phyloP scores from a whole-genome alignment of 805 yeast genomes.

The Wickerhamiella allomyrinae region DNA sequence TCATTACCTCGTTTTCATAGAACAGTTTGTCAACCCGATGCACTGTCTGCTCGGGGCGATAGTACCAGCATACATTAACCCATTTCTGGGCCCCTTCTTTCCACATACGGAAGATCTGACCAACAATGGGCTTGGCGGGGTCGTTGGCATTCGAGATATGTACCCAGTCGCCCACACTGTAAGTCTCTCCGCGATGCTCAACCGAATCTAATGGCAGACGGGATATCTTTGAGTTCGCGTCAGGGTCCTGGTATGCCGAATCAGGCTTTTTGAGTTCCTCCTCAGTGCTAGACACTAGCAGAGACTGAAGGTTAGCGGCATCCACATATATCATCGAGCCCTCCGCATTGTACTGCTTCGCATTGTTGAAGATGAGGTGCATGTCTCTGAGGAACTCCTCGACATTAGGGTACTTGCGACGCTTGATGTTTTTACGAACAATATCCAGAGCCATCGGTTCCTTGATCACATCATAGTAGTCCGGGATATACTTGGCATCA shows the following conservation, averaged over 20 bases:
- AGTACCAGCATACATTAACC: slow-evolving; percentile 95
- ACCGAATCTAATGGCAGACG: slow-evolving; percentile 72
- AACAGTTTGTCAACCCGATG: slow-evolving; percentile 82
- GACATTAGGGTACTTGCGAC: slow-evolving; percentile 64
- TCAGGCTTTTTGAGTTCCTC: slow-evolving; percentile 74
- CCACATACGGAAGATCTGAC: slow-evolving; percentile 91
- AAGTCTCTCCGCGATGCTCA: slow-evolving; percentile 54
- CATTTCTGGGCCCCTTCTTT: slow-evolving; percentile 64
- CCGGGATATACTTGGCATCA: slow-evolving; percentile 40
- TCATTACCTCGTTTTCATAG: slow-evolving; percentile 88
- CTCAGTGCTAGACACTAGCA: slow-evolving; percentile 41
- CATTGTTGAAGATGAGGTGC: slow-evolving; percentile 58
- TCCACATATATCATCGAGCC: slow-evolving; percentile 46
- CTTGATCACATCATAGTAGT: slow-evolving; percentile 33
- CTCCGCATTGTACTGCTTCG: slow-evolving; percentile 47
- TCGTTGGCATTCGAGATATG: slow-evolving; percentile 78
- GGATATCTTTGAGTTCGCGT: slow-evolving; percentile 43
- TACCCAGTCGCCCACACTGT: slow-evolving; percentile 91
- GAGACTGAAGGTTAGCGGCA: slow-evolving; percentile 47
- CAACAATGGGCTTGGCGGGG: slow-evolving; percentile 77
- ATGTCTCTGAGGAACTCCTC: slow-evolving; percentile 68
- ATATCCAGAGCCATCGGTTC: slow-evolving; percentile 29
- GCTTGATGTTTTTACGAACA: slow-evolving; percentile 69
- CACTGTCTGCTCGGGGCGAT: slow-evolving; percentile 94
- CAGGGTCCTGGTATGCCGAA: slow-evolving; percentile 42